A percentile compares a stretch with the other conserved stretches of the same genome.
Evolutionary conservation across 768 basidiomycete species (phyloP).

Genomic region (Kwoniella dendrophila): DNA sequence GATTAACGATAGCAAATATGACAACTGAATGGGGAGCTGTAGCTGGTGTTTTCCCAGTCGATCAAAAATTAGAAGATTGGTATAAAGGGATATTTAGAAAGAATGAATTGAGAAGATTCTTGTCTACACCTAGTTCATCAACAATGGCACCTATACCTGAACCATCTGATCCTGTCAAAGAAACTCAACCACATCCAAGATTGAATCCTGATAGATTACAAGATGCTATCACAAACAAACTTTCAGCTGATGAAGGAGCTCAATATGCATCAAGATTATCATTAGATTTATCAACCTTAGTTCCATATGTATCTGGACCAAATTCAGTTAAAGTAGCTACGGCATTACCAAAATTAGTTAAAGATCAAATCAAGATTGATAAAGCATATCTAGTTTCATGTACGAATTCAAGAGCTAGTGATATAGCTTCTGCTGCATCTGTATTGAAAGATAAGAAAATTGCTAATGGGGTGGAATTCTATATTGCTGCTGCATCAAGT

Average conservation of each 20-base stretch:
- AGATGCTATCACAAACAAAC: constrained; percentile 62
- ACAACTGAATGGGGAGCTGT: constrained; percentile 99
- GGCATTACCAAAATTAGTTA: constrained; percentile 79
- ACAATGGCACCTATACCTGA: constrained; percentile 35
- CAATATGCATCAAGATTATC: constrained; percentile 83
- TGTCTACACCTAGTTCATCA: constrained; percentile 56
- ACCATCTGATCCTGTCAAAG: constrained; percentile 59
- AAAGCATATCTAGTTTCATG: constrained; percentile 99
- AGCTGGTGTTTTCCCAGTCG: constrained; percentile 91
- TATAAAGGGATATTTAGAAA: constrained; percentile 75
- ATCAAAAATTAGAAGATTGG: constrained; percentile 78
- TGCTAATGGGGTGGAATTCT: constrained; percentile 90
- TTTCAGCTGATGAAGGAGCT: constrained; percentile 73
- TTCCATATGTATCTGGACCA: constrained; percentile 94
- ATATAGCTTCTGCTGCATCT: constrained; percentile 87
- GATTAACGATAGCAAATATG: constrained; percentile 98
- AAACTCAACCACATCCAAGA: constrained; percentile 79
- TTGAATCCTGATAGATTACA: constrained; percentile 75
- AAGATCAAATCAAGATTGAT: constrained; percentile 75
- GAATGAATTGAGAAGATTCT: constrained; percentile 74
- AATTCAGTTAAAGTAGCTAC: constrained; percentile 98
- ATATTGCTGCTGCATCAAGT: constrained; percentile 93
- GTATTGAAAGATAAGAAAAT: constrained; percentile 78
- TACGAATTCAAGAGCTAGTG: constrained; percentile 94
- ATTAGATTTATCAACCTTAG: constrained; percentile 88